phyloP scores from a whole-genome alignment of 495 filamentous ascomycete species.

The Neurospora sp. region DNA sequence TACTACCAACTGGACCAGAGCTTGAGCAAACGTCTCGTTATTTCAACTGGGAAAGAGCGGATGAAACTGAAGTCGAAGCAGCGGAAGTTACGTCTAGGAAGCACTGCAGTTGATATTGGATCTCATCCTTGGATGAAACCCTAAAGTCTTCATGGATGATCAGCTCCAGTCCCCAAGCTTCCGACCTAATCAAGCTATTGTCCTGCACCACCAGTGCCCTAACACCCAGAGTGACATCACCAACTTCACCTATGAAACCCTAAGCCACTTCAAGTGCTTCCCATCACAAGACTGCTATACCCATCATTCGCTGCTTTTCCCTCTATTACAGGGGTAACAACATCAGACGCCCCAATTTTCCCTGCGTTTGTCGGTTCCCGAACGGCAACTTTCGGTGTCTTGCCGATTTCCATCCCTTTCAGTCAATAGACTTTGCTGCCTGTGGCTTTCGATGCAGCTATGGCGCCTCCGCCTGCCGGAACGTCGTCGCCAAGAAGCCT shows the following conservation, averaged over 20 bases:
- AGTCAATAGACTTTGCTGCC: not conserved
- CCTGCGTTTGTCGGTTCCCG: not conserved
- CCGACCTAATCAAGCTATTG: not conserved
- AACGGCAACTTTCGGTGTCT: not conserved
- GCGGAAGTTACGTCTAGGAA: not conserved
- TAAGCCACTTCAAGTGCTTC: not conserved
- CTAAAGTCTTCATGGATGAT: not conserved
- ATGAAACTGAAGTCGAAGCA: not conserved
- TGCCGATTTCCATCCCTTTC: not conserved
- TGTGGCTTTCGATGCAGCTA: not conserved
- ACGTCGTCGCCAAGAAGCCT: constrained; percentile 6
- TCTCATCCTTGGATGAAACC: not conserved
- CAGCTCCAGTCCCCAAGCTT: not conserved
- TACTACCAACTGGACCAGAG: not conserved
- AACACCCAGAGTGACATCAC: not conserved
- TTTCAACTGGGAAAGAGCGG: not conserved
- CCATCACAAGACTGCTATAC: not conserved
- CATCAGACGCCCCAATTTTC: not conserved
- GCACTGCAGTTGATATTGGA: not conserved
- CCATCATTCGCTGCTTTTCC: not conserved
- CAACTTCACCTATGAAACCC: not conserved
- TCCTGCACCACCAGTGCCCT: not conserved
- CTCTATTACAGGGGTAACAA: not conserved
- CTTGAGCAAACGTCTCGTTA: not conserved
- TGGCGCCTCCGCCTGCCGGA: not conserved